Conservation (phyloP, 139 green algal genomes). For the Chlamydomonas eustigma region DNA sequence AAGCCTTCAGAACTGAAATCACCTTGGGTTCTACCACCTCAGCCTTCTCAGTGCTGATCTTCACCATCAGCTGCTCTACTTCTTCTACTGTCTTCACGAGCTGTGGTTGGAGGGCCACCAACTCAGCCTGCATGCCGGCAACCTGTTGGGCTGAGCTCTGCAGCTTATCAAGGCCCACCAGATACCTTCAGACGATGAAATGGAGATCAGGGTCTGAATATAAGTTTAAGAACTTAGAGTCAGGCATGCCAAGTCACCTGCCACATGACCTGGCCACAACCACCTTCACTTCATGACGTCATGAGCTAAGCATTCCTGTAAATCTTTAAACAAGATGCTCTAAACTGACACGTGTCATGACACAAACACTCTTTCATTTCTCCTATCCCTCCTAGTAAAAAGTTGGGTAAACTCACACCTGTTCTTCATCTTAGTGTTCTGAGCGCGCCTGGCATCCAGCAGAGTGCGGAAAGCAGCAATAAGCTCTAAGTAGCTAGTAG, state of each 20-base stretch:
- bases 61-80: constrained; percentile 63
- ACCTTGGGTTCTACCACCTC: constrained; percentile 62
- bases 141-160: constrained; percentile 56
- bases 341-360: no score
- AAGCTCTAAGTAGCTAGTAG: constrained; percentile 77
- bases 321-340: no score
- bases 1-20: no score
- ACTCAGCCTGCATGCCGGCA: constrained; percentile 62
- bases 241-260: no score
- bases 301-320: no score
- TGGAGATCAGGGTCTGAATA: constrained; percentile 18
- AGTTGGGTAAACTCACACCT: background rate
- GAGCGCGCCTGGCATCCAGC: constrained; percentile 39
- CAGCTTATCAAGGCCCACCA: constrained; percentile 70
- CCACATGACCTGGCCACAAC: no score
- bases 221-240: background rate
- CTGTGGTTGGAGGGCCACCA: constrained; percentile 69
- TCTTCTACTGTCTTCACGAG: constrained; percentile 66
- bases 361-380: no score
- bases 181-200: constrained; percentile 30
- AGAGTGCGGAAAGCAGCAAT: constrained; percentile 61
- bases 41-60: constrained; percentile 62
- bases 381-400: constrained; percentile 21
- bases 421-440: constrained; percentile 13
- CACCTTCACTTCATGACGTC: no score